Percentiles rank a stretch among this genome's conserved stretches.
Evolutionary conservation across 306 rosid species (phyloP).

Genomic region (Vicia sativa): DNA sequence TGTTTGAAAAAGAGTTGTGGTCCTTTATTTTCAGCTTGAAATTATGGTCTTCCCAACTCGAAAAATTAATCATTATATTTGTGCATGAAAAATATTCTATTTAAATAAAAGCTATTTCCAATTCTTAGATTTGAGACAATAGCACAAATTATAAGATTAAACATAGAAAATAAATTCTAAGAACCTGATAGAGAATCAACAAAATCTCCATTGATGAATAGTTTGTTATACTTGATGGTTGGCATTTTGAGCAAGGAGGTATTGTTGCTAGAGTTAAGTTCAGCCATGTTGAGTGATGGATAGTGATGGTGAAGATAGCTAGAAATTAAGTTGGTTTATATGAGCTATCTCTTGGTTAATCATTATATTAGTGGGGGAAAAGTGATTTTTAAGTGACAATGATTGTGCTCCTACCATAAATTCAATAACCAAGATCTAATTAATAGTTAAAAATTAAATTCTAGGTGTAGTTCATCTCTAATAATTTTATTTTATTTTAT

Average conservation of each 20-base stretch:
- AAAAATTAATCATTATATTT: no score
- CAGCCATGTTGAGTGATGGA: slow-evolving; percentile 15
- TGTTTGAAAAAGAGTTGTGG: no score
- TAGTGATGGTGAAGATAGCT: not conserved
- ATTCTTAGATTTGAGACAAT: no score
- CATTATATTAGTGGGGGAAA: not conserved
- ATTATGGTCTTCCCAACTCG: no score
- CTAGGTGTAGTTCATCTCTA: no score
- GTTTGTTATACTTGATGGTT: slow-evolving; percentile 69
- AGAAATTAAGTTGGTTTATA: not conserved
- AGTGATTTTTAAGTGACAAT: not conserved
- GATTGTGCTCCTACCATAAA: no score
- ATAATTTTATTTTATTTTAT: no score
- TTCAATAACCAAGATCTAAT: no score
- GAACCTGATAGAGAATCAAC: slow-evolving; percentile 50
- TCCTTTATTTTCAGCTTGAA: no score
- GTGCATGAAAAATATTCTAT: no score
- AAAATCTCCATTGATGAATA: slow-evolving; percentile 81
- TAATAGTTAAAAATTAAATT: no score
- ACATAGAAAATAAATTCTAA: not conserved
- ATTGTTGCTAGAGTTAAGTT: not conserved
- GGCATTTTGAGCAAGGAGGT: slow-evolving; percentile 37
- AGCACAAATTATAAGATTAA: not conserved
- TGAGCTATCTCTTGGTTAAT: not conserved
- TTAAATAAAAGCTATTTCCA: no score